phyloP scores from a whole-genome alignment of 306 rosid genomes.

The Lathyrus aphaca region DNA sequence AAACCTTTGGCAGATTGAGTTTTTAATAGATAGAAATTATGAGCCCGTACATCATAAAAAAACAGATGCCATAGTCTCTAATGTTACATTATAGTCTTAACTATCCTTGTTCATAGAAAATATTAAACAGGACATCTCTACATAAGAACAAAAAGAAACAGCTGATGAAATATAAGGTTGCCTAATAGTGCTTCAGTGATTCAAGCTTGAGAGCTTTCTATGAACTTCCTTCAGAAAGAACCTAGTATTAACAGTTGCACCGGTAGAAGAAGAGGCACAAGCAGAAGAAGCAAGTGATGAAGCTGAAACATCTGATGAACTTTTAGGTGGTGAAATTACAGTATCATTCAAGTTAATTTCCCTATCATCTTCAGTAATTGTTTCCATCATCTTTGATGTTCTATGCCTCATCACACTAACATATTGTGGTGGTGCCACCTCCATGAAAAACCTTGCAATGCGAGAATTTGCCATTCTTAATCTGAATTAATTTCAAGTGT shows the following conservation, averaged over 20 bases:
- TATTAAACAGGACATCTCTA: slow-evolving; percentile 13
- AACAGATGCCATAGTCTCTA: neutral
- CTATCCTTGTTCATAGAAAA: neutral
- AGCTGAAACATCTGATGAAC: slow-evolving; percentile 13
- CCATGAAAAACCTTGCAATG: slow-evolving; percentile 75
- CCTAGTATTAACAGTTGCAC: slow-evolving; percentile 39
- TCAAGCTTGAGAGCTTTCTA: slow-evolving; percentile 53
- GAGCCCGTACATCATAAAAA: neutral
- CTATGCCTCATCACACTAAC: slow-evolving; percentile 78
- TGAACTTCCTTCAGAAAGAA: slow-evolving; percentile 54
- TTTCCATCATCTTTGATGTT: slow-evolving; percentile 81
- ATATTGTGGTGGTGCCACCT: slow-evolving; percentile 94
- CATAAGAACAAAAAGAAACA: slow-evolving; percentile 20
- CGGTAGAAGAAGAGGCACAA: slow-evolving; percentile 24
- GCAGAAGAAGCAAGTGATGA: slow-evolving; percentile 34
- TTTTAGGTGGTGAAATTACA: slow-evolving; percentile 34
- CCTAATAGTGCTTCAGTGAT: slow-evolving; percentile 36
- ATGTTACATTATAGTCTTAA: neutral
- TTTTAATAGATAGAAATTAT: neutral
- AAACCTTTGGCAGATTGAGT: neutral
- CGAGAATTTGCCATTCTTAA: slow-evolving; percentile 71
- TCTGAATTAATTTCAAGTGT: neutral
- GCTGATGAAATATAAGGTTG: neutral
- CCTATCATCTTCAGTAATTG: slow-evolving; percentile 84
- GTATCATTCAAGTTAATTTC: slow-evolving; percentile 46